Evolutionary conservation across 768 basidiomycete genomes (phyloP).

Genomic region (Lactarius pseudohatsudake): DNA sequence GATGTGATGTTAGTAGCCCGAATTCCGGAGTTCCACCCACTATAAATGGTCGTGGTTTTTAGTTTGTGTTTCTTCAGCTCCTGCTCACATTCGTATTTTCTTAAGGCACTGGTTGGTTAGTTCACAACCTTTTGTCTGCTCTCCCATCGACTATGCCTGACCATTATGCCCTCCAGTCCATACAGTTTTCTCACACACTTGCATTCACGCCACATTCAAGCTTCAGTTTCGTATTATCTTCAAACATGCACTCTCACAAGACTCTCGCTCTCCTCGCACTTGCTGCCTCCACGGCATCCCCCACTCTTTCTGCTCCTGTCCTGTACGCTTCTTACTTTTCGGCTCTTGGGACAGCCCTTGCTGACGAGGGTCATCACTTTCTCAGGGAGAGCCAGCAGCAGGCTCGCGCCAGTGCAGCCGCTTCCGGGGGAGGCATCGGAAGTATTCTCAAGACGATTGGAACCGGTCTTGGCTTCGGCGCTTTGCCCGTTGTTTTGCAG

Average conservation of each 20-base stretch:
- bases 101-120: conserved; percentile 24
- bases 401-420: background rate
- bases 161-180: background rate
- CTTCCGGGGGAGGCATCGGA: background rate
- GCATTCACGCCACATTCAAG: conserved; percentile 3
- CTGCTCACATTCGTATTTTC: conserved; percentile 5
- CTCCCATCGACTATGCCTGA: background rate
- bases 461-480: background rate
- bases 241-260: conserved; percentile 9
- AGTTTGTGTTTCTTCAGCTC: background rate
- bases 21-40: background rate
- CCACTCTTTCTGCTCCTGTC: conserved; percentile 2
- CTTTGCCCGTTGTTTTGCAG: background rate
- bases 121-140: too few relatives aligned
- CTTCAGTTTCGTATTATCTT: background rate
- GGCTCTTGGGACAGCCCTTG: background rate
- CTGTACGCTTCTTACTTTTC: background rate
- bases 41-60: background rate
- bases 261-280: conserved; percentile 8
- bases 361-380: background rate
- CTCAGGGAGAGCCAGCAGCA: background rate
- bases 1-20: background rate
- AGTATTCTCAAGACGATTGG: background rate
- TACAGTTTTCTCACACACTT: background rate
- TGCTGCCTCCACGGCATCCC: conserved; percentile 1